phyloP scores from a whole-genome alignment of 192 early-diverging fungal genomes.

The Diversispora epigaea region DNA sequence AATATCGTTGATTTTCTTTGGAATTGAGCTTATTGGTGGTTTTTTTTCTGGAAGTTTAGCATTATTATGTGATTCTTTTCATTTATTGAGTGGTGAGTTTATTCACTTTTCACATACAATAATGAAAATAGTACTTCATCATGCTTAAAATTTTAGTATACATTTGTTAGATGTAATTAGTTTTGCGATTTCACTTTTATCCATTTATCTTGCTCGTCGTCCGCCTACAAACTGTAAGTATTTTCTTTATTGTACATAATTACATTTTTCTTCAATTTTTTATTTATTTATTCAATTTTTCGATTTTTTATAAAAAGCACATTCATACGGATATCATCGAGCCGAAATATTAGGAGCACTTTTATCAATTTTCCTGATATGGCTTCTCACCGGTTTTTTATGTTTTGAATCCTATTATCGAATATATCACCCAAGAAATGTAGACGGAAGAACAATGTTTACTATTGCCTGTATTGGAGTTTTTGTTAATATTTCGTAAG shows the following conservation, averaged over 20 bases:
- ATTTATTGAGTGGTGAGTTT: slow-evolving; percentile 61
- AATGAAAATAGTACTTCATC: background rate
- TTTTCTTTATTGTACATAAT: slow-evolving; percentile 15
- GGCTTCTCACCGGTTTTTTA: slow-evolving; percentile 67
- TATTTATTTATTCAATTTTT: background rate
- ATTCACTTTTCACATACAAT: background rate
- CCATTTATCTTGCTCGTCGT: slow-evolving; percentile 62
- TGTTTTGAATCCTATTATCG: slow-evolving; percentile 73
- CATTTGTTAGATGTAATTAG: slow-evolving; percentile 61
- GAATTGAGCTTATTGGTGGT: slow-evolving; percentile 63
- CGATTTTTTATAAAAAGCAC: slow-evolving; percentile 18
- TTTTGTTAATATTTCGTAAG: slow-evolving; percentile 68
- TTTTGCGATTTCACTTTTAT: slow-evolving; percentile 68
- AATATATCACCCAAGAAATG: slow-evolving; percentile 56
- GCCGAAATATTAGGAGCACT: slow-evolving; percentile 80
- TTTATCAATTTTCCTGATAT: slow-evolving; percentile 72
- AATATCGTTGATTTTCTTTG: slow-evolving; percentile 63
- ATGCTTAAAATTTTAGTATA: background rate
- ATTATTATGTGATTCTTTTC: slow-evolving; percentile 75
- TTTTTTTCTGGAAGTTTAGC: slow-evolving; percentile 65
- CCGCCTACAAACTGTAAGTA: slow-evolving; percentile 58
- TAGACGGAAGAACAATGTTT: slow-evolving; percentile 72
- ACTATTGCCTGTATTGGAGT: slow-evolving; percentile 71
- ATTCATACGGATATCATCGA: slow-evolving; percentile 75
- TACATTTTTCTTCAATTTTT: background rate